Evolutionary conservation across 495 filamentous ascomycete genomes (phyloP).

Genomic region (Daldinia loculata): DNA sequence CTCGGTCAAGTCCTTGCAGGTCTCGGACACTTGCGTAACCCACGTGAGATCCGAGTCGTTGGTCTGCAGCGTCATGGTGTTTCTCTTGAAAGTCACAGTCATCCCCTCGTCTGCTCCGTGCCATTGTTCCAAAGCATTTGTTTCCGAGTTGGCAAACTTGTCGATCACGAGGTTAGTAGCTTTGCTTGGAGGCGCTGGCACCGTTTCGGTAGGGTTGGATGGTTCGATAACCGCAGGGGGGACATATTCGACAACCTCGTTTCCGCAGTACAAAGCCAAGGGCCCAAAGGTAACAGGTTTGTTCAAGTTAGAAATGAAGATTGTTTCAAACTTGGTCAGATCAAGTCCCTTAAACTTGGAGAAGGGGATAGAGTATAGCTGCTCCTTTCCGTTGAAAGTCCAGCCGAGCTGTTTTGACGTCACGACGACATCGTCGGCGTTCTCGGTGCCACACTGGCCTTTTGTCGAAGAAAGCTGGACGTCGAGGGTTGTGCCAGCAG

Average conservation of each 20-base stretch:
- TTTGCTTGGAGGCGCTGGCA: constrained; percentile 58
- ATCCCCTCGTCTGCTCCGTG: constrained; percentile 74
- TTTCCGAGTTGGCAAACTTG: constrained; percentile 62
- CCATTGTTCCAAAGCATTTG: constrained; percentile 74
- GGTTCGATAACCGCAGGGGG: constrained; percentile 51
- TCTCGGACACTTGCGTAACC: constrained; percentile 69
- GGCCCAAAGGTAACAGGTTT: constrained; percentile 63
- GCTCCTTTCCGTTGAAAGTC: constrained; percentile 68
- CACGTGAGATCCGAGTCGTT: constrained; percentile 74
- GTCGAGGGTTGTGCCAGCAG: constrained; percentile 62
- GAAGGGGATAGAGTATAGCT: constrained; percentile 68
- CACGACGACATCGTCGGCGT: constrained; percentile 48
- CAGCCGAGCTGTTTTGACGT: constrained; percentile 63
- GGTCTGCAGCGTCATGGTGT: constrained; percentile 66
- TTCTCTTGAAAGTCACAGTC: constrained; percentile 57
- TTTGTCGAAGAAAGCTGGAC: constrained; percentile 61
- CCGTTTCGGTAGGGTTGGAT: constrained; percentile 54
- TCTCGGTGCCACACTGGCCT: constrained; percentile 51
- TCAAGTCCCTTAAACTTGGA: constrained; percentile 62
- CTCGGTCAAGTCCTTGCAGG: constrained; percentile 67
- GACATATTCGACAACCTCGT: constrained; percentile 59
- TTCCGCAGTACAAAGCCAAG: constrained; percentile 68
- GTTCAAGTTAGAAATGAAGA: constrained; percentile 59
- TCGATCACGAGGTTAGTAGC: constrained; percentile 71
- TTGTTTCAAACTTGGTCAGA: constrained; percentile 58